phyloP scores from a whole-genome alignment of 2,329 filamentous ascomycete species.

The Didymella exigua region DNA sequence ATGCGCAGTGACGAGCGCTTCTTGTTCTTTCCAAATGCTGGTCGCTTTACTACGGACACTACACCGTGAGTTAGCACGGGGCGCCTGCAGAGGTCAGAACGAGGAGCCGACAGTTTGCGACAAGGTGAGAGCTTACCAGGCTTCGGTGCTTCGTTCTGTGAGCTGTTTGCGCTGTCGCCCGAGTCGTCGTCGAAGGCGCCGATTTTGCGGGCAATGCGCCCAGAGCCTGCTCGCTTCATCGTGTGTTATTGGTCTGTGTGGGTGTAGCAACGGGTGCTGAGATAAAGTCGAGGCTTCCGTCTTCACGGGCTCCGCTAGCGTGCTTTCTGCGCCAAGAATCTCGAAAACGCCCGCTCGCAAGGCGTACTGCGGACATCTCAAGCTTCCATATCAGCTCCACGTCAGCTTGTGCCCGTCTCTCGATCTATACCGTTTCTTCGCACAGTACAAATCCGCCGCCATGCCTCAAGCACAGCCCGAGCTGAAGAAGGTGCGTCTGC shows the following conservation, averaged over 20 bases:
- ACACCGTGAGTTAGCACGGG: constrained; percentile 51
- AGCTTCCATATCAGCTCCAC: constrained; percentile 3
- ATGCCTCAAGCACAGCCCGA: constrained; percentile 99
- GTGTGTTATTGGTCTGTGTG: not conserved
- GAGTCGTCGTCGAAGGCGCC: constrained; percentile 68
- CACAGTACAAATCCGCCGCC: constrained; percentile 48
- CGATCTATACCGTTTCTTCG: not conserved
- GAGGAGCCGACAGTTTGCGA: constrained; percentile 30
- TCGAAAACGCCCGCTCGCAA: constrained; percentile 24
- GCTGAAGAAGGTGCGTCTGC: constrained; percentile 82
- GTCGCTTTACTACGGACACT: constrained; percentile 61
- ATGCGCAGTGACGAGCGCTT: constrained; percentile 78
- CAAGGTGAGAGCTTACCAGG: constrained; percentile 49
- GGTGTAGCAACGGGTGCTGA: not conserved
- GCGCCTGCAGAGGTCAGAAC: constrained; percentile 44
- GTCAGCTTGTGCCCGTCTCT: not conserved
- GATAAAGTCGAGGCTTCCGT: constrained; percentile 7
- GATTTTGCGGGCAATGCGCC: constrained; percentile 77
- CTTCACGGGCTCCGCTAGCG: constrained; percentile 16
- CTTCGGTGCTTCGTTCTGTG: constrained; percentile 38
- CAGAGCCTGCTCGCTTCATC: constrained; percentile 64
- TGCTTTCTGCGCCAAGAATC: constrained; percentile 20
- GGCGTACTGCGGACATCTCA: not conserved
- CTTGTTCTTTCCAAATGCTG: constrained; percentile 58
- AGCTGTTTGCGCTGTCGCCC: constrained; percentile 36